Evolutionary conservation across 805 yeast species (phyloP).

Genomic region (Lipomyces yamanashiensis): DNA sequence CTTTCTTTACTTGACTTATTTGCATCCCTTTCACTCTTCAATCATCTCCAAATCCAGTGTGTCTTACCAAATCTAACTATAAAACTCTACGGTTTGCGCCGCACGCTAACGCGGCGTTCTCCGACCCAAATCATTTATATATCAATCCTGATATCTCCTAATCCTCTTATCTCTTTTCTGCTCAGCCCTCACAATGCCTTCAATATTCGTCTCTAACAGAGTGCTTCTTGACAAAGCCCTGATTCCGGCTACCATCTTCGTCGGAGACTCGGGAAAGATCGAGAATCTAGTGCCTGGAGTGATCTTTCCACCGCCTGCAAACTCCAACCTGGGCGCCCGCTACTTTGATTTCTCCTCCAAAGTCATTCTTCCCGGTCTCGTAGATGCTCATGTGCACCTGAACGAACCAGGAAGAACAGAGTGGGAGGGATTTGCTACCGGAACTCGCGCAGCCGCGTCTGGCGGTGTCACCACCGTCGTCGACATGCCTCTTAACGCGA

Average conservation of each 20-base stretch:
- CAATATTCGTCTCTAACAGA: conserved; percentile 36
- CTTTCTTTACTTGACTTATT: too few relatives aligned
- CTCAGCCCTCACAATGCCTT: conserved; percentile 13
- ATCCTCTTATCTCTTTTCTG: background rate
- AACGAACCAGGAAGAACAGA: conserved; percentile 98
- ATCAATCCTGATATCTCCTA: background rate
- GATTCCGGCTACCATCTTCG: conserved; percentile 41
- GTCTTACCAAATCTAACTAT: too few relatives aligned
- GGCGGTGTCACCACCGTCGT: conserved; percentile 97
- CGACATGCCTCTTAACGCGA: conserved; percentile 95
- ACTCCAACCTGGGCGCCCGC: conserved; percentile 35
- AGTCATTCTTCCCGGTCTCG: conserved; percentile 83
- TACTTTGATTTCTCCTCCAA: conserved; percentile 64
- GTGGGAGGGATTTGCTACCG: conserved; percentile 98
- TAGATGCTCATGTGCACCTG: conserved; percentile 91
- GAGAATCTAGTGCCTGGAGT: conserved; percentile 50
- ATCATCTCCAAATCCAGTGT: background rate
- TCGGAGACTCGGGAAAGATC: conserved; percentile 59
- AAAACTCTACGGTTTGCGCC: background rate
- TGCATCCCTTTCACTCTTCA: too few relatives aligned
- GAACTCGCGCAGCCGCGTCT: conserved; percentile 90
- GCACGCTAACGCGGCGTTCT: conserved; percentile 13
- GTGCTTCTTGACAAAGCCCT: conserved; percentile 39
- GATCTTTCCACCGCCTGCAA: conserved; percentile 26
- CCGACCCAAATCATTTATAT: conserved; percentile 2